Base-by-base conservation (phyloP, 495 filamentous ascomycete genomes). In the Daldinia caldariorum region DNA sequence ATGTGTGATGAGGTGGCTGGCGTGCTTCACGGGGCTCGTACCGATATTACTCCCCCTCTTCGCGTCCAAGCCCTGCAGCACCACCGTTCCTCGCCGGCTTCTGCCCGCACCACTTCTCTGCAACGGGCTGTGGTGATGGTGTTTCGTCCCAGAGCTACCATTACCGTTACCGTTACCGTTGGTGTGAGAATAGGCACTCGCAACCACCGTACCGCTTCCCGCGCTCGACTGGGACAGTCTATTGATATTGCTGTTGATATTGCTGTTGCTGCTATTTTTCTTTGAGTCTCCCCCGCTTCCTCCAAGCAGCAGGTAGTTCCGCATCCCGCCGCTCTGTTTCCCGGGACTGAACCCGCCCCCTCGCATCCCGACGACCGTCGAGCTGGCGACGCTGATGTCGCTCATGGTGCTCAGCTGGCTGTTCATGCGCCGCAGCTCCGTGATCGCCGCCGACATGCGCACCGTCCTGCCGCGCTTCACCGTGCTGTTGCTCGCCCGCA, bases 351-450 rank as follows among this genome's bases (percentile, higher is more conserved):
- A 76, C 16, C 77, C 77, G 1, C 77, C 76, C 18, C 77, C 76
- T 6, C 77, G 63, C 38, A 79, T 70, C 1, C 54, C 67, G 0
- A 76, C 68, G n/a, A 79, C 63, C 20, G 77, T 79, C 10, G 75
- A 58, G 35, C 75, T 76, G 2, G 65, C 68, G 6, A 66, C 47
- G 75, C 75, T 77, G n/a, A 59, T 38, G n/a, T 63, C 70, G 59
- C 77, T 79, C 13, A 68, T 49, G 9, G 62, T 67, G 70, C 77
- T 79, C 6, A 76, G 53, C 39, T 73, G 63, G 63, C 77, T 79
- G 49, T 79, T 76, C 77, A 79, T 79, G 43, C 77, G 75, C 12
- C 77, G 72, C 41, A 79, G 74, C 69, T 79, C 76, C 26, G 68
- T 61, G 8, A 79, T 71, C 7, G 77, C 55, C 9, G 22, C 69